phyloP scores from a whole-genome alignment of 106 monocot genomes.

The Apostasia ramifera region DNA sequence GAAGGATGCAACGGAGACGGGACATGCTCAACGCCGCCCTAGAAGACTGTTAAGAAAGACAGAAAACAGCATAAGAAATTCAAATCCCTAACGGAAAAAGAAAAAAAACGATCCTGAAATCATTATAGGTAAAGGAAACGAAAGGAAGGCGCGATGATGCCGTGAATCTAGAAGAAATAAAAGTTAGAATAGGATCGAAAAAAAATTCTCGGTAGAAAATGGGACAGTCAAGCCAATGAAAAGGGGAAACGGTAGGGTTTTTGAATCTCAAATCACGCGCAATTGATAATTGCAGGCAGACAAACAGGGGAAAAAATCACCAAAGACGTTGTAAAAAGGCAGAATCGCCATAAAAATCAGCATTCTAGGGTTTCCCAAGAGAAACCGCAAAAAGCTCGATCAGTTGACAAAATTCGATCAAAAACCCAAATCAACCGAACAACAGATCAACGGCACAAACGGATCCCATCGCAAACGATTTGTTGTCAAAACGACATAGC shows the following conservation, averaged over 20 bases:
- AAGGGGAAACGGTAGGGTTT: no score
- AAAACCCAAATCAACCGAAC: not conserved
- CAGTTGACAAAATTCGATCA: not conserved
- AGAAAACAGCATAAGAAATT: not conserved
- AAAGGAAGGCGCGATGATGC: no score
- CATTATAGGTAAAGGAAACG: no score
- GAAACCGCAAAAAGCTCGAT: not conserved
- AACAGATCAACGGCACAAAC: not conserved
- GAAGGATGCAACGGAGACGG: conserved; percentile 52
- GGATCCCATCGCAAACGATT: not conserved
- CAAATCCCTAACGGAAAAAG: not conserved
- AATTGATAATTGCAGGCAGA: no score
- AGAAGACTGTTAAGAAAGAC: conserved; percentile 33
- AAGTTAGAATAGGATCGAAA: not conserved
- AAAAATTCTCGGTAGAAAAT: not conserved
- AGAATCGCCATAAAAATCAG: no score
- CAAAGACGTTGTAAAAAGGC: no score
- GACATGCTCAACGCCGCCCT: conserved; percentile 50
- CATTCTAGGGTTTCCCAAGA: not conserved
- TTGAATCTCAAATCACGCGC: no score
- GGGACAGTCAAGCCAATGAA: no score
- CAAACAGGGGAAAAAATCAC: no score
- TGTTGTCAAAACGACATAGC: not conserved
- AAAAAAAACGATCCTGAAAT: not conserved
- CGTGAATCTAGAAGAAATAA: no score